These are phyloP conservation scores for Yamagishiella unicocca DNA, from an alignment of 139 green algal species.

Conservation along the genomic window DNA sequence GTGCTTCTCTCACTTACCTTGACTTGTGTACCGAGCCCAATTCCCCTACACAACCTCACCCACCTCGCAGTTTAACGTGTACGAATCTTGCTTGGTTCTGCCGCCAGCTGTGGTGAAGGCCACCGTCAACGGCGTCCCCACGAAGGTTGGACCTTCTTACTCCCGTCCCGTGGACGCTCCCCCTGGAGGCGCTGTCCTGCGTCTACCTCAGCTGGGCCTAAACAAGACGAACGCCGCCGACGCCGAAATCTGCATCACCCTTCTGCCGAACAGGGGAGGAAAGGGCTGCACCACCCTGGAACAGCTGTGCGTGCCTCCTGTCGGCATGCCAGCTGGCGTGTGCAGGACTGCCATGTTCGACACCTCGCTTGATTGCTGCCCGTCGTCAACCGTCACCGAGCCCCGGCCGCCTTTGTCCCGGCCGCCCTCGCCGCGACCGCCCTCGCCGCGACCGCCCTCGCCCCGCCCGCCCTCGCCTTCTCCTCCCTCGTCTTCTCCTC, in stretches of 20 bases:
- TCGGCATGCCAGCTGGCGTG: background rate
- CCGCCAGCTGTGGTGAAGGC: background rate
- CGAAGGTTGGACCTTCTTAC: background rate
- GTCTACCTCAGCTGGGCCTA: background rate
- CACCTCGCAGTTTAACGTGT: background rate
- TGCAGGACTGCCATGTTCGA: background rate
- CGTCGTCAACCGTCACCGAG: background rate
- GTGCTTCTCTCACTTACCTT: too few species aligned
- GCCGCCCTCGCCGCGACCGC: background rate
- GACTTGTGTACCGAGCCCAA: too few species aligned
- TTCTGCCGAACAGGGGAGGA: background rate
- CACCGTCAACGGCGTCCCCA: background rate
- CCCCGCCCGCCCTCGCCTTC: too few species aligned
- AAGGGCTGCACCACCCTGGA: background rate
- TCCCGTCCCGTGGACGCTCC: background rate
- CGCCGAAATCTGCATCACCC: background rate
- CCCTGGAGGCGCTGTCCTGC: background rate
- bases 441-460: too few species aligned
- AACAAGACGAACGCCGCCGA: background rate
- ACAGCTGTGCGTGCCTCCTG: background rate
- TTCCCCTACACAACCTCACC: too few species aligned
- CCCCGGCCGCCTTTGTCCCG: background rate
- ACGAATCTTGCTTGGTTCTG: background rate
- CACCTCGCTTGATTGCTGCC: background rate
- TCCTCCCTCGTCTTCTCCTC: too few species aligned